Percentiles rank a stretch among this genome's conserved stretches.
phyloP scores from a whole-genome alignment of 345 rosid species.

The Raphanus sativus region DNA sequence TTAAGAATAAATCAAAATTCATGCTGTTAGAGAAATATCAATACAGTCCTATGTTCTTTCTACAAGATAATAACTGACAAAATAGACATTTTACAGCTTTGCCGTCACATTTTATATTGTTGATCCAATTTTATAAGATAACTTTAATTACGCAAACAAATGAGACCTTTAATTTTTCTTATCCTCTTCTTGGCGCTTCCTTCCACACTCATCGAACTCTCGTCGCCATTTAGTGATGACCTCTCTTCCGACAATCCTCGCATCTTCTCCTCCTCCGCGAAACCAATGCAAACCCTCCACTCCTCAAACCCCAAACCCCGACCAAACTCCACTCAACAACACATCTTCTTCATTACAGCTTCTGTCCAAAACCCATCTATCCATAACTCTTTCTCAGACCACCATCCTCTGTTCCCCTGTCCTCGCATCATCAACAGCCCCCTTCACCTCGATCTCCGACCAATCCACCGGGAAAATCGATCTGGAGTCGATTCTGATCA shows the following conservation, averaged over 20 bases:
- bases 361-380: constrained; percentile 43
- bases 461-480: constrained; percentile 53
- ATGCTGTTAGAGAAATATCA: neutral
- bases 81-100: too few species aligned
- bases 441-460: constrained; percentile 35
- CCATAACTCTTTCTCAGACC: constrained; percentile 42
- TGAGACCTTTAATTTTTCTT: neutral
- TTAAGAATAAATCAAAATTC: neutral
- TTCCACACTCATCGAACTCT: neutral
- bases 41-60: too few species aligned
- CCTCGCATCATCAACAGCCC: constrained; percentile 57
- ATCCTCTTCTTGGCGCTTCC: constrained; percentile 30
- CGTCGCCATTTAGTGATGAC: constrained; percentile 19
- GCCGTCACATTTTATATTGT: too few species aligned
- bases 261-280: constrained; percentile 28
- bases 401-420: constrained; percentile 48
- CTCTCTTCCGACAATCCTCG: constrained; percentile 29
- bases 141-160: too few species aligned
- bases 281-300: constrained; percentile 4
- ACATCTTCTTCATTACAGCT: constrained; percentile 9
- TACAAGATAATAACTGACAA: too few species aligned
- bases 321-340: neutral
- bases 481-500: constrained; percentile 59
- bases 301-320: neutral
- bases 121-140: too few species aligned